These are phyloP conservation scores for Saccharomycopsis guyanensis DNA, from an alignment of 805 yeast genomes.

Conservation along the genomic window DNA sequence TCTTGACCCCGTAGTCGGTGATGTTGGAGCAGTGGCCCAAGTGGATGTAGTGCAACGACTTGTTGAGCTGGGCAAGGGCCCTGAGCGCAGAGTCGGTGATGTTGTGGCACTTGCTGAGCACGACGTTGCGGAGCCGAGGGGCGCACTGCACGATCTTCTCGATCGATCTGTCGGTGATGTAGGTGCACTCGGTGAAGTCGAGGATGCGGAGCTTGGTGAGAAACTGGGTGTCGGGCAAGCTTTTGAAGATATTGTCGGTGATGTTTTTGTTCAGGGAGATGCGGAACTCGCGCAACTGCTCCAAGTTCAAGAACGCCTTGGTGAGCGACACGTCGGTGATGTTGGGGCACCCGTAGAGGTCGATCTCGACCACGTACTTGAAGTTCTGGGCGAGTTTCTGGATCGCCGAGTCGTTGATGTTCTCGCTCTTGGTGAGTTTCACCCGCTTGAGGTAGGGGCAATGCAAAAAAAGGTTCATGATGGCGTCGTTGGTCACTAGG, in stretches of 20 bases:
- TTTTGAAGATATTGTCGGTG: constrained; percentile 56
- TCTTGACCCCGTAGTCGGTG: constrained; percentile 80
- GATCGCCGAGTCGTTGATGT: constrained; percentile 58
- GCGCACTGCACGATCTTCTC: constrained; percentile 66
- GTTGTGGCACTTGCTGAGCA: constrained; percentile 79
- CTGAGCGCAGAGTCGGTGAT: constrained; percentile 76
- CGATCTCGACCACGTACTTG: constrained; percentile 79
- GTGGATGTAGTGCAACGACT: constrained; percentile 80
- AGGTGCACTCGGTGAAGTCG: constrained; percentile 78
- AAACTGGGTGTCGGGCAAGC: constrained; percentile 39
- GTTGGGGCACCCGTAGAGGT: constrained; percentile 72
- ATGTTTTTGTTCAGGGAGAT: constrained; percentile 65
- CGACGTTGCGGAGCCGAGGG: constrained; percentile 81
- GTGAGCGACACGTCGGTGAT: constrained; percentile 60
- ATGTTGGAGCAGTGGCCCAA: constrained; percentile 89
- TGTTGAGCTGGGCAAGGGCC: constrained; percentile 65
- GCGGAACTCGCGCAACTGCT: constrained; percentile 78
- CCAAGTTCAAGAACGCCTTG: constrained; percentile 48
- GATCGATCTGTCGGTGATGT: constrained; percentile 73
- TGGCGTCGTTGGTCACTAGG: constrained; percentile 57
- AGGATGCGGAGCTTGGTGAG: constrained; percentile 69
- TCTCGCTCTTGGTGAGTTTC: constrained; percentile 64
- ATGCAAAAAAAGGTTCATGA: constrained; percentile 45
- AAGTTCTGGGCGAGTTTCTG: constrained; percentile 59
- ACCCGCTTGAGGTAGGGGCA: constrained; percentile 78